Evolutionary conservation across 345 rosid genomes (phyloP).

Genomic region (Syzygium grande): DNA sequence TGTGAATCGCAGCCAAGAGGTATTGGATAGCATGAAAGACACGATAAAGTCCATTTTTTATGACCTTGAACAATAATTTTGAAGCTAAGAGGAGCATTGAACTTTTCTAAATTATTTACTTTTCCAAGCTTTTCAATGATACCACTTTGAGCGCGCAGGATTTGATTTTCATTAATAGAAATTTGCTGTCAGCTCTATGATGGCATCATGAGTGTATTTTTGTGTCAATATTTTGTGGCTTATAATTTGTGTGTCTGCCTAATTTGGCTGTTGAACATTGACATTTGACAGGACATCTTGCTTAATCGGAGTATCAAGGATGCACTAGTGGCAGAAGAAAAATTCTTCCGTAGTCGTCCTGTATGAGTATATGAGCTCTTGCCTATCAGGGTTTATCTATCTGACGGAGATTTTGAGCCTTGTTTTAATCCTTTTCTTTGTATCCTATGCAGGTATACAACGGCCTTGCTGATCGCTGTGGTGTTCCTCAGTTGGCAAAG

Average conservation of each 20-base stretch:
- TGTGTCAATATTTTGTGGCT: neutral
- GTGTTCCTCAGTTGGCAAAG: slow-evolving; percentile 89
- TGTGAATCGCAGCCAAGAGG: slow-evolving; percentile 96
- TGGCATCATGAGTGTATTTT: neutral
- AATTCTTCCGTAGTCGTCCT: slow-evolving; percentile 86
- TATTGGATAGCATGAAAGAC: slow-evolving; percentile 10
- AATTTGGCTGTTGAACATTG: neutral
- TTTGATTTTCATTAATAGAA: neutral
- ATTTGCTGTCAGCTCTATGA: neutral
- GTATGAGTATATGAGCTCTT: slow-evolving; percentile 31
- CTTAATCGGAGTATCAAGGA: slow-evolving; percentile 85
- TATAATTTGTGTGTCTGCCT: neutral
- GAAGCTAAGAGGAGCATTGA: neutral
- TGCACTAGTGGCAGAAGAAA: slow-evolving; percentile 87
- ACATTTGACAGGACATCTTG: slow-evolving; percentile 57
- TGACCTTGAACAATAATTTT: neutral
- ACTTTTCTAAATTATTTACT: neutral
- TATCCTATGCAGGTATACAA: slow-evolving; percentile 49
- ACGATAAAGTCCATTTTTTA: neutral
- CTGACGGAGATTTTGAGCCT: neutral
- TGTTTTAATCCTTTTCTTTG: neutral
- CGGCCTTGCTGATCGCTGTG: slow-evolving; percentile 89
- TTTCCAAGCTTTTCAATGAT: neutral
- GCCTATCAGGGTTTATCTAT: neutral
- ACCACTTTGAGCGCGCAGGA: neutral